Conservation (phyloP, 2,329 filamentous ascomycete species). For the Sarocladium kiliense region DNA sequence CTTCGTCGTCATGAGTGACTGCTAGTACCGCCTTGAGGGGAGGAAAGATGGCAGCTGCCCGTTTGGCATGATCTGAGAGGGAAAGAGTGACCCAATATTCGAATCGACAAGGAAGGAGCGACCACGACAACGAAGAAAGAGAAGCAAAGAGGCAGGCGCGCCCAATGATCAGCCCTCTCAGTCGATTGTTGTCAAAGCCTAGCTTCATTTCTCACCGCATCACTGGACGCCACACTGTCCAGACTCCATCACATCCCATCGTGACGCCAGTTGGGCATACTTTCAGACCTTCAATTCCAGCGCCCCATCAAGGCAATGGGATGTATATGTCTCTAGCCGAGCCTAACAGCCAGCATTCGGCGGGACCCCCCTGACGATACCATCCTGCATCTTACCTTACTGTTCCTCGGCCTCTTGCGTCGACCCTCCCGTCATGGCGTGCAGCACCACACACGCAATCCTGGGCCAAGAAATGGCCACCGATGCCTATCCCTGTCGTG, state of each 20-base stretch:
- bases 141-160: background rate
- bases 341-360: background rate
- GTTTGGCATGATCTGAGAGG: background rate
- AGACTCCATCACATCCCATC: background rate
- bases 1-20: background rate
- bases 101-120: background rate
- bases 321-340: background rate
- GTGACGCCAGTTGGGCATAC: background rate
- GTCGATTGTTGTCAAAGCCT: background rate
- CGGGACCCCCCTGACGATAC: background rate
- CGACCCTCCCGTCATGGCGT: background rate
- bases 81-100: background rate
- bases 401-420: background rate
- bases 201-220: background rate
- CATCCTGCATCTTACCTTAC: background rate
- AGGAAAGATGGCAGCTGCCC: background rate
- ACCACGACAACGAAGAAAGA: background rate
- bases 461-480: background rate
- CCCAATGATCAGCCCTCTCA: background rate
- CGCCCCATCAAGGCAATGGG: background rate
- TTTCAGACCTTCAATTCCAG: background rate
- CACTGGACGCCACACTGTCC: background rate
- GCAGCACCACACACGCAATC: background rate
- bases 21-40: too few species aligned
- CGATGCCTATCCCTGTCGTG: slow-evolving; percentile 6